Base-by-base conservation (phyloP, 2,329 filamentous ascomycete genomes). In the Monosporascus sp. region DNA sequence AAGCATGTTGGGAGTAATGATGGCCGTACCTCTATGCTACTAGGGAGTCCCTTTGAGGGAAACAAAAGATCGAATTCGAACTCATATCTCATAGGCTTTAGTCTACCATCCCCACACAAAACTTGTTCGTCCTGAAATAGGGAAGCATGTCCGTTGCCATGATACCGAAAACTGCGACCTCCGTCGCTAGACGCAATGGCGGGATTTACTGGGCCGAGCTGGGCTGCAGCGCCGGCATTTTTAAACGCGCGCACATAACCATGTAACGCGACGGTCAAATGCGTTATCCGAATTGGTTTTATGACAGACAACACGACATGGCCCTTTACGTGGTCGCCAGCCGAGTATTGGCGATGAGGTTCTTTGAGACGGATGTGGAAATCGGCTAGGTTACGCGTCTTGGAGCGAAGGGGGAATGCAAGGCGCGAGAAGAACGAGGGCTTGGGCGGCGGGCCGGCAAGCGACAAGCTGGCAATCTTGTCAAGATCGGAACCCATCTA, bases 11-110 rank as follows among this genome's bases (percentile, higher is more conserved):
- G 41, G 51, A 48, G 54, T 51, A 53, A 53, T 48, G 31, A 31
- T 43, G 49, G 63, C 44, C 89, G 67, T 80, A 97, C 93, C 73
- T 96, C 92, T 66, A 99, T 93, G 69, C 93, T 97, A 71, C 90
- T 96, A n/a, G 89, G 89, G 54, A 94, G 72, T 5, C 80, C 81
- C 61, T 84, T 81, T 49, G 80, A 75, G 2, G 87, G 87, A 60
- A 91, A 89, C 53, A 86, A 75, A 57, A 90, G 72, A 63, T 89
- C 84, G 61, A 90, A 91, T 55, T 88, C 85, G 69, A 94, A 94
- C 68, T 91, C 85, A 66, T 91, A 93, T 60, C 82, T 81, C 40
- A 88, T 87, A 47, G 87, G 80, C 50, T 88, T 85, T 37, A 94
- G 73, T 62, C 86, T 81, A 15, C 89, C 89, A 63, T 92, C 88